phyloP scores from a whole-genome alignment of 192 early-diverging fungal species.

The Glomus cerebriforme region DNA sequence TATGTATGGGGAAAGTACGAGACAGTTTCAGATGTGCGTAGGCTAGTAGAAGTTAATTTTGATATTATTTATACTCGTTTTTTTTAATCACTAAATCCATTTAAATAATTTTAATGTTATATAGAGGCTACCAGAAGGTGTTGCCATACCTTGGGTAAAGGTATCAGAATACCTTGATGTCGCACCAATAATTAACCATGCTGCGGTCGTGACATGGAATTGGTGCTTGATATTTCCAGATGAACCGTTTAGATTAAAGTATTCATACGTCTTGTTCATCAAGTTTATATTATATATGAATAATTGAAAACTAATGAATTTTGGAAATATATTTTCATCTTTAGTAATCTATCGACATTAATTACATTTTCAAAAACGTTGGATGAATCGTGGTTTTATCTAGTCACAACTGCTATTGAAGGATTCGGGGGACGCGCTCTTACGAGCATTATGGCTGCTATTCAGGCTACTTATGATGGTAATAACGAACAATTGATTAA shows the following conservation, averaged over 20 bases:
- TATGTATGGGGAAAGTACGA: conserved; percentile 92
- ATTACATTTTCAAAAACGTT: conserved; percentile 83
- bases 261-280: background rate
- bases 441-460: conserved; percentile 67
- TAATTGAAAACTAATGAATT: conserved; percentile 7
- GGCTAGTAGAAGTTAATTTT: conserved; percentile 11
- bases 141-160: conserved; percentile 85
- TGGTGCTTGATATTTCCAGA: conserved; percentile 83
- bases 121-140: conserved; percentile 68
- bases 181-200: conserved; percentile 87
- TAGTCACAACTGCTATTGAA: conserved; percentile 89
- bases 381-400: conserved; percentile 98
- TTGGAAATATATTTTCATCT: background rate
- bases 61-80: background rate
- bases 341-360: conserved; percentile 78
- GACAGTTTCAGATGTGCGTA: conserved; percentile 62
- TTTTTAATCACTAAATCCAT: background rate
- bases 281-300: background rate
- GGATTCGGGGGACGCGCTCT: conserved; percentile 70
- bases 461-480: conserved; percentile 57
- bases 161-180: conserved; percentile 74
- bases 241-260: conserved; percentile 74
- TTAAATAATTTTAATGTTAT: background rate
- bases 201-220: conserved; percentile 89
- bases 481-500: conserved; percentile 52